These are phyloP conservation scores for Penstemon eatonii DNA, from an alignment of 257 asterid species.

Conservation along the genomic window DNA sequence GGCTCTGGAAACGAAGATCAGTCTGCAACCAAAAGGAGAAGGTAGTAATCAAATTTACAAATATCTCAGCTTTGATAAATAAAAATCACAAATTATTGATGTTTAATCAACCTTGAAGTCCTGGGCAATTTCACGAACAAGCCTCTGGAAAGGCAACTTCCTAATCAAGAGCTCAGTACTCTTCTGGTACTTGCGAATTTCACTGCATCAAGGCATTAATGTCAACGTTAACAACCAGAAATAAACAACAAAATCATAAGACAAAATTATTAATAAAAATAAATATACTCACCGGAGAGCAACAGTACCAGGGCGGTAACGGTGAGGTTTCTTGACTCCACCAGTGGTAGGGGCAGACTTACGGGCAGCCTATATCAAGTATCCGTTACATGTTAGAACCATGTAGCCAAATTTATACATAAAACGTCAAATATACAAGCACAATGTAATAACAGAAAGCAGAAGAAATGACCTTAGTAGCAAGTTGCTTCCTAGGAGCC, in stretches of 20 bases:
- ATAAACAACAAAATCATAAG: no score
- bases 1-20: background rate
- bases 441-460: background rate
- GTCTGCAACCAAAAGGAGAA: background rate
- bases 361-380: background rate
- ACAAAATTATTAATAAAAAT: no score
- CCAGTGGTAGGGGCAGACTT: constrained; percentile 2
- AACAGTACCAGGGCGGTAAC: background rate
- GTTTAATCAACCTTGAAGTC: background rate
- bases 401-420: no score
- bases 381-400: no score
- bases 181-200: background rate
- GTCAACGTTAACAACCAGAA: no score
- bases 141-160: constrained; percentile 1
- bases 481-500: background rate
- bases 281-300: background rate
- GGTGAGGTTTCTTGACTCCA: background rate
- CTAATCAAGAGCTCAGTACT: background rate
- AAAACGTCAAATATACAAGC: no score
- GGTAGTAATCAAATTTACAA: no score
- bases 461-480: background rate
- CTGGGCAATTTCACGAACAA: background rate
- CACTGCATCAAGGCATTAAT: background rate
- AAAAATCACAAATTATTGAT: no score
- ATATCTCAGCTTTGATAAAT: no score